Evolutionary conservation across 345 rosid species (phyloP).

Genomic region (Citrus cavaleriei): DNA sequence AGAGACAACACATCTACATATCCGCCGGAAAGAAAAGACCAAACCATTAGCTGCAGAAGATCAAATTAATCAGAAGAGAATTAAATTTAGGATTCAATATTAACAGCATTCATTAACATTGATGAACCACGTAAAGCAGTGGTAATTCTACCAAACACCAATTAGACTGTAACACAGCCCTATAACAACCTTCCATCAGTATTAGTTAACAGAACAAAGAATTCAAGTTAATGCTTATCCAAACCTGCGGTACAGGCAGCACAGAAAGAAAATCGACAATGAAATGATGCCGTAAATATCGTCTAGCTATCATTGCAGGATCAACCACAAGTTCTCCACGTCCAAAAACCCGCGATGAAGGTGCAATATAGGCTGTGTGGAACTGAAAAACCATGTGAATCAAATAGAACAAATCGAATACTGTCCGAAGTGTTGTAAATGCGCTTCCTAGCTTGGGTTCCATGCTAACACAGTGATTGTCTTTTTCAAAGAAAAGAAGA

Average conservation of each 20-base stretch:
- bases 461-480: slow-evolving; percentile 51
- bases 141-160: background rate
- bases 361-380: slow-evolving; percentile 79
- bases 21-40: slow-evolving; percentile 51
- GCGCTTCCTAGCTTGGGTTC: slow-evolving; percentile 55
- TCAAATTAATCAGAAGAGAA: background rate
- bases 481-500: slow-evolving; percentile 60
- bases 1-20: slow-evolving; percentile 59
- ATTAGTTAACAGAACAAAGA: background rate
- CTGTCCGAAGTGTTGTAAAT: slow-evolving; percentile 54
- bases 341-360: slow-evolving; percentile 86
- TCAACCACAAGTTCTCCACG: slow-evolving; percentile 92
- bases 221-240: background rate
- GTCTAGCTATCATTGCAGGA: slow-evolving; percentile 62
- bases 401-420: slow-evolving; percentile 60
- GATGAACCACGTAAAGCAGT: background rate
- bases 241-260: slow-evolving; percentile 79
- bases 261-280: slow-evolving; percentile 70
- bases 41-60: slow-evolving; percentile 60
- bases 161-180: background rate
- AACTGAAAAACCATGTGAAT: slow-evolving; percentile 74
- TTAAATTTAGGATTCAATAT: background rate
- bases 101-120: background rate
- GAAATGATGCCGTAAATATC: slow-evolving; percentile 61
- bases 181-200: background rate